Evolutionary conservation across 192 early-diverging fungal genomes (phyloP).

Genomic region (Gamsiella multidivaricata): DNA sequence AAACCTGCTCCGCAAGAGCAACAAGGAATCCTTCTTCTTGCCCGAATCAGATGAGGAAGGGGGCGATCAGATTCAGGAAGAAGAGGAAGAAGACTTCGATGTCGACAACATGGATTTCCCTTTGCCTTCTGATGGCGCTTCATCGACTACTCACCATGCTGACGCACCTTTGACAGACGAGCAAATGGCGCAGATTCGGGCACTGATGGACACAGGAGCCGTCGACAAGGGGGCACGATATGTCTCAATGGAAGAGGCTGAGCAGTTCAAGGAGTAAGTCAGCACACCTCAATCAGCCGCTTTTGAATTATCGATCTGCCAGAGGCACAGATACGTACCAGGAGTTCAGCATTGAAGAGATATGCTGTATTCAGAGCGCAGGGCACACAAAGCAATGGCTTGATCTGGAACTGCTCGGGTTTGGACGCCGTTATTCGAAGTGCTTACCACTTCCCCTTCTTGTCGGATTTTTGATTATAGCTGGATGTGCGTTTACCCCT

Average conservation of each 20-base stretch:
- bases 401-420: no score
- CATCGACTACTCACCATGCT: slow-evolving; percentile 2
- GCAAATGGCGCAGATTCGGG: slow-evolving; percentile 42
- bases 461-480: slow-evolving; percentile 42
- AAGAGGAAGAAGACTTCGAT: slow-evolving; percentile 60
- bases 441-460: no score
- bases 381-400: no score
- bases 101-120: slow-evolving; percentile 68
- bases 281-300: no score
- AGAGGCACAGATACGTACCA: neutral
- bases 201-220: slow-evolving; percentile 33
- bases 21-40: slow-evolving; percentile 57
- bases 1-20: slow-evolving; percentile 56
- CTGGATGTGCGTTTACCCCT: slow-evolving; percentile 80
- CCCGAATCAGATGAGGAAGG: slow-evolving; percentile 41
- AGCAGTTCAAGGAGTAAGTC: slow-evolving; percentile 46
- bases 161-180: slow-evolving; percentile 29
- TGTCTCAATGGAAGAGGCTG: slow-evolving; percentile 43
- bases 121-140: slow-evolving; percentile 47
- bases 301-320: neutral
- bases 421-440: no score
- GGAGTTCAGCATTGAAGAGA: no score
- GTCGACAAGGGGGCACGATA: slow-evolving; percentile 37
- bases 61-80: slow-evolving; percentile 20
- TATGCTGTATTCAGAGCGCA: no score